phyloP scores from a whole-genome alignment of 2,329 filamentous ascomycete genomes.

The Ophiostoma fasciatum region DNA sequence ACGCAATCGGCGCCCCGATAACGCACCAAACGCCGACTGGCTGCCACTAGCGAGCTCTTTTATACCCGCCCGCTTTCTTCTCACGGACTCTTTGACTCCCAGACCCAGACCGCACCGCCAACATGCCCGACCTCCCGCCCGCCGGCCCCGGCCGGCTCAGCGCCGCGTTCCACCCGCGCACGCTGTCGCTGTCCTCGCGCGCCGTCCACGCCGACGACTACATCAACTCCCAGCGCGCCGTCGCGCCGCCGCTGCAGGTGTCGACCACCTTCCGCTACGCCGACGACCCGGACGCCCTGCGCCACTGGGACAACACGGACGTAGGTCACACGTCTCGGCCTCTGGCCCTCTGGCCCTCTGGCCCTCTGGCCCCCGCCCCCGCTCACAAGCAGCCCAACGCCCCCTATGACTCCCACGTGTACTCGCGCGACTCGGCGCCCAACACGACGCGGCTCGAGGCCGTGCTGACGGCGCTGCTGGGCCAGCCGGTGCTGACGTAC shows the following conservation, averaged over 20 bases:
- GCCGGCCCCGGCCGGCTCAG: conserved; percentile 14
- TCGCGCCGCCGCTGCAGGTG: conserved; percentile 80
- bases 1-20: too few species aligned
- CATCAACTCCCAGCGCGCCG: conserved; percentile 58
- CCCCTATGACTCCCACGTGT: conserved; percentile 53
- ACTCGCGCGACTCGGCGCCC: conserved; percentile 67
- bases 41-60: too few species aligned
- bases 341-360: too few species aligned
- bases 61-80: too few species aligned
- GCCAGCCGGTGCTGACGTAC: conserved; percentile 61
- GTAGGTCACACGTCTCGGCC: conserved; percentile 27
- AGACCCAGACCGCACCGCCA: too few species aligned
- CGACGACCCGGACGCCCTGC: conserved; percentile 51
- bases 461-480: conserved; percentile 59
- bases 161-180: conserved; percentile 18
- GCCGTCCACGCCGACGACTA: conserved; percentile 73
- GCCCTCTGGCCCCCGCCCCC: too few species aligned
- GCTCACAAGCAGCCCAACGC: conserved; percentile 26
- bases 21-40: too few species aligned
- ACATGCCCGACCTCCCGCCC: neutral
- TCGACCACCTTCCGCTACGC: conserved; percentile 84
- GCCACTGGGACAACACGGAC: conserved; percentile 34
- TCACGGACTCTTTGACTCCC: too few species aligned
- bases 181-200: conserved; percentile 48
- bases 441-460: conserved; percentile 77